Conservation (phyloP, 768 basidiomycete species). For the Termitomyces eurrhizus region DNA sequence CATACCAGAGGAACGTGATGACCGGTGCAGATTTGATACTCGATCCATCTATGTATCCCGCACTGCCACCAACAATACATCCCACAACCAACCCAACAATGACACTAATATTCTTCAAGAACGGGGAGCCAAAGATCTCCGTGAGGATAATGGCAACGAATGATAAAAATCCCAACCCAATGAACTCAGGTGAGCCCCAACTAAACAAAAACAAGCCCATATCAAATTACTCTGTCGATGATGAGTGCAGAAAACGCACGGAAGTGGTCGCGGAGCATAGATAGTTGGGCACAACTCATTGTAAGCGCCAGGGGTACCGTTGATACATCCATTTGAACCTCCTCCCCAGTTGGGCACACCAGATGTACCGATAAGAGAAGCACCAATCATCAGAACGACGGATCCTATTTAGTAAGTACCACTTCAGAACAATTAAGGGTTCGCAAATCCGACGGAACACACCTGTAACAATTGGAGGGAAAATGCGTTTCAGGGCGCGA, state of each 20-base stretch:
- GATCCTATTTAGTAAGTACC: slow-evolving; percentile 40
- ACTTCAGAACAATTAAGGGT: background rate
- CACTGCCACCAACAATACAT: slow-evolving; percentile 75
- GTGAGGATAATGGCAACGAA: slow-evolving; percentile 74
- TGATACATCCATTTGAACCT: slow-evolving; percentile 68
- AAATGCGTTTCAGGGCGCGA: slow-evolving; percentile 56
- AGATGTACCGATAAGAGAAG: slow-evolving; percentile 68
- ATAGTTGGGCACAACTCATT: slow-evolving; percentile 73
- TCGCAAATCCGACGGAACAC: slow-evolving; percentile 1
- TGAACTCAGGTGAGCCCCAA: slow-evolving; percentile 82
- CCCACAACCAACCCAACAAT: slow-evolving; percentile 74
- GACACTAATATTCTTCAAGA: slow-evolving; percentile 77
- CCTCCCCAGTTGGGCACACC: slow-evolving; percentile 84
- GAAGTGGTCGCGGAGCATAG: slow-evolving; percentile 63
- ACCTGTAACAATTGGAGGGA: slow-evolving; percentile 82
- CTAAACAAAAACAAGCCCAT: slow-evolving; percentile 22
- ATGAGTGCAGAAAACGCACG: slow-evolving; percentile 28
- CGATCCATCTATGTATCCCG: slow-evolving; percentile 71
- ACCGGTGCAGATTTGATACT: slow-evolving; percentile 64
- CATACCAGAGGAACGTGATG: slow-evolving; percentile 78
- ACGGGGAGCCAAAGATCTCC: slow-evolving; percentile 82
- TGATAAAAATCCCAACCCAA: slow-evolving; percentile 83
- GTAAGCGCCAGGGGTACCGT: slow-evolving; percentile 58
- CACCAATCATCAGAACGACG: slow-evolving; percentile 78
- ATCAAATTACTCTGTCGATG: background rate